Percentiles rank a stretch among this genome's conserved stretches.
Conservation (phyloP, 345 rosid species). For the Boechera divaricarpa region DNA sequence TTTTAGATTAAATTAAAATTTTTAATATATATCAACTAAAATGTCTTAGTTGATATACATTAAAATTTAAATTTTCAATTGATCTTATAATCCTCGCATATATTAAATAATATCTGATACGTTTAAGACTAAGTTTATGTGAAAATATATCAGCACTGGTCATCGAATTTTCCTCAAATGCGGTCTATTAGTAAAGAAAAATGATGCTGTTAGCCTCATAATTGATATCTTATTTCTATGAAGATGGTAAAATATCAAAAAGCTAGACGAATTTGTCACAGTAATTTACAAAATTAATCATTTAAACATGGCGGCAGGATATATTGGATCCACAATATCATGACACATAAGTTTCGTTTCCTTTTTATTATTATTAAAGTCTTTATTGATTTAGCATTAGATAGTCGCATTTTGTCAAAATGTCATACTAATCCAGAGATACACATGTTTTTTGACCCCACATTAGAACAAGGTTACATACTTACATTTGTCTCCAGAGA, state of each 20-base stretch:
- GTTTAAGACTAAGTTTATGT: not conserved
- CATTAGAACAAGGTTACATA: too few relatives aligned
- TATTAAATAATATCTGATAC: too few relatives aligned
- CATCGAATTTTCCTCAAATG: not conserved
- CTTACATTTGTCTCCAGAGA: too few relatives aligned
- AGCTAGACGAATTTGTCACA: not conserved
- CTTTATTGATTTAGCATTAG: not conserved
- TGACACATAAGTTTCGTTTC: not conserved
- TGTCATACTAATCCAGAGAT: not conserved
- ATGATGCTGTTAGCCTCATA: not conserved
- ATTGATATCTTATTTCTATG: not conserved
- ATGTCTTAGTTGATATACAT: not conserved
- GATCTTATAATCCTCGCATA: not conserved
- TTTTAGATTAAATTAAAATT: too few relatives aligned
- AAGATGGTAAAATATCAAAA: not conserved
- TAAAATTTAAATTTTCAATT: not conserved
- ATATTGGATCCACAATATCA: not conserved
- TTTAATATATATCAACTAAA: too few relatives aligned
- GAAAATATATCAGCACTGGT: not conserved
- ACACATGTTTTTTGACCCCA: too few relatives aligned
- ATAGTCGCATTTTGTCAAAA: not conserved
- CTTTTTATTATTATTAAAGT: not conserved
- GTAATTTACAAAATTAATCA: not conserved
- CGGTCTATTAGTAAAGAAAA: not conserved
- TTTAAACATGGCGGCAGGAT: not conserved